phyloP scores from a whole-genome alignment of 202 grass and related monocot species.

The Eragrostis tef region DNA sequence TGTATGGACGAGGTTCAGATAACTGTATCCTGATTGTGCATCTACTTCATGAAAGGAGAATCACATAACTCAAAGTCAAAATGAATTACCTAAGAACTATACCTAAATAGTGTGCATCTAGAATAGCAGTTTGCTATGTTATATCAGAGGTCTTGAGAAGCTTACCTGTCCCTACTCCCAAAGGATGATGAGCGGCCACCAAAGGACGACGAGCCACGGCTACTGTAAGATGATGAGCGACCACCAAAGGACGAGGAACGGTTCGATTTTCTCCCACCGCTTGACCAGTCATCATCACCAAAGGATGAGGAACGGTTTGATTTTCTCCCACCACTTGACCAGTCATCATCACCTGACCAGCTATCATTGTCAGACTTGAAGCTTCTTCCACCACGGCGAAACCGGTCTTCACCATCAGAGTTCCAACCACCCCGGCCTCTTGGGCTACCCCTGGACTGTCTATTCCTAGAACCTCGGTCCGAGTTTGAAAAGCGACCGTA shows the following conservation, averaged over 20 bases:
- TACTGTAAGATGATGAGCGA: constrained; percentile 39
- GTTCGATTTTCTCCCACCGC: not conserved
- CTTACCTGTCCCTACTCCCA: constrained; percentile 63
- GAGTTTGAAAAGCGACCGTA: constrained; percentile 79
- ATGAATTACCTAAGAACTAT: not conserved
- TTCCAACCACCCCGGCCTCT: constrained; percentile 58
- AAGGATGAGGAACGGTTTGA: constrained; percentile 66
- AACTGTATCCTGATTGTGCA: not conserved
- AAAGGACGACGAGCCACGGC: constrained; percentile 46
- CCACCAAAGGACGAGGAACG: constrained; percentile 57
- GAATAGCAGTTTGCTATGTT: constrained; percentile 6
- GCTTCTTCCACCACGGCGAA: constrained; percentile 61
- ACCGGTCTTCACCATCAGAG: constrained; percentile 58
- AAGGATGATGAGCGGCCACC: constrained; percentile 52
- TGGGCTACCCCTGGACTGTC: constrained; percentile 41
- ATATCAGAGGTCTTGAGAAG: not conserved
- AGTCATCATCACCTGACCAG: constrained; percentile 62
- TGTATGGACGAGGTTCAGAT: not conserved
- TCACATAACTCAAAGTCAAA: not conserved
- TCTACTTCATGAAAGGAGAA: constrained; percentile 23
- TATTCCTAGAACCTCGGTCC: constrained; percentile 60
- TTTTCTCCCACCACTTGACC: constrained; percentile 63
- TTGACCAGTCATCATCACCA: not conserved
- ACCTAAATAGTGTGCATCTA: not conserved
- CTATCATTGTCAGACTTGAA: constrained; percentile 65